Percentiles rank a stretch among this genome's conserved stretches.
phyloP scores from a whole-genome alignment of 2,329 filamentous ascomycete species.

The Fusarium sp. region DNA sequence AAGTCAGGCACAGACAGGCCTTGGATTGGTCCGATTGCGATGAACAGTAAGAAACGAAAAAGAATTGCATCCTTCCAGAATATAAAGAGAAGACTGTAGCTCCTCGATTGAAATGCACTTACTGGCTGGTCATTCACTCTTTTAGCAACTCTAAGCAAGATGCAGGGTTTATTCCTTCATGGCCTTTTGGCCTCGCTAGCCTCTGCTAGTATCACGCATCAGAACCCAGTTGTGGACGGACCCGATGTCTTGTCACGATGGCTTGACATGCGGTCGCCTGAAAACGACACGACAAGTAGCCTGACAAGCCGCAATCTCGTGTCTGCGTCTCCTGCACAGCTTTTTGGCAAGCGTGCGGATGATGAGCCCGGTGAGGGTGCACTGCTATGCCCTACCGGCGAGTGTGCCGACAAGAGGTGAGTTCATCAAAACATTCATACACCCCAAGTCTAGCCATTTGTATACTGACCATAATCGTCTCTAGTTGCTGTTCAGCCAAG shows the following conservation, averaged over 20 bases:
- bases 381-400: not conserved
- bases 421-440: not conserved
- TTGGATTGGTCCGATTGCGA: not conserved
- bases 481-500: not conserved
- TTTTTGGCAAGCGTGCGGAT: not conserved
- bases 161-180: not conserved
- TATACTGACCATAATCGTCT: not conserved
- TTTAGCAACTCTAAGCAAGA: not conserved
- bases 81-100: not conserved
- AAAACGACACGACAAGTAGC: not conserved
- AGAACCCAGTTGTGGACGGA: not conserved
- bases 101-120: not conserved
- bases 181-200: not conserved
- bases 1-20: not conserved
- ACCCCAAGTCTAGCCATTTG: not conserved
- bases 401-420: not conserved
- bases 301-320: not conserved
- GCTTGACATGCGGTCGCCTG: not conserved
- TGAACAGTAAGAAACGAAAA: not conserved
- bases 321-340: not conserved
- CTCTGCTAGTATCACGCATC: not conserved
- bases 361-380: conserved; percentile 3
- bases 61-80: not conserved
- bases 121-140: not conserved
- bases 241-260: not conserved